Evolutionary conservation across 1,139 yeast genomes (phyloP).

Genomic region (Taphrina confusa): DNA sequence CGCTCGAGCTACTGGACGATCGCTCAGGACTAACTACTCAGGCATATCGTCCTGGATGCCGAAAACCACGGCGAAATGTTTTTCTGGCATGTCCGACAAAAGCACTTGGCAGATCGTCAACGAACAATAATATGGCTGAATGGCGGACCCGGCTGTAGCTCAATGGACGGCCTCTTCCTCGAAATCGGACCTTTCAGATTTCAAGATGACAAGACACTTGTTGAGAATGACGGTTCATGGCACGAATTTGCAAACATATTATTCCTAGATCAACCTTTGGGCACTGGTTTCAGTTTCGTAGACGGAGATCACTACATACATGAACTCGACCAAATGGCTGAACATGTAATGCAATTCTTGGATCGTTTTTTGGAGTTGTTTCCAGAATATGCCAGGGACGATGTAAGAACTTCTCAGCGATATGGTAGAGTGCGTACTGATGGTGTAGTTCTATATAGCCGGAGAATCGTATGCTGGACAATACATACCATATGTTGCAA

Average conservation of each 20-base stretch:
- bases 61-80: conserved; percentile 65
- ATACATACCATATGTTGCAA: conserved; percentile 84
- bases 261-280: conserved; percentile 92
- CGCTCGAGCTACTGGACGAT: background rate
- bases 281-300: conserved; percentile 79
- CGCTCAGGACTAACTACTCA: background rate
- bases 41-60: conserved; percentile 62
- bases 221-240: conserved; percentile 78
- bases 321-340: conserved; percentile 57
- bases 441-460: conserved; percentile 59
- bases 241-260: conserved; percentile 73
- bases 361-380: conserved; percentile 67
- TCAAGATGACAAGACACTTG: conserved; percentile 50
- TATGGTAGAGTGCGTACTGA: too few species aligned
- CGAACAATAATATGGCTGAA: conserved; percentile 71
- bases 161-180: conserved; percentile 95
- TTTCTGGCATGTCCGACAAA: conserved; percentile 62
- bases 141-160: conserved; percentile 90
- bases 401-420: conserved; percentile 42
- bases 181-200: conserved; percentile 89
- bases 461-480: conserved; percentile 99
- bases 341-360: conserved; percentile 66
- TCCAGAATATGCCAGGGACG: conserved; percentile 68
- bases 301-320: conserved; percentile 56
- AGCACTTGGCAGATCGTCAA: conserved; percentile 43